Percentiles rank a stretch among this genome's conserved stretches.
These are phyloP conservation scores for Cutaneotrichosporon cutaneum DNA, from an alignment of 1,284 basidiomycete genomes.

Conservation along the genomic window DNA sequence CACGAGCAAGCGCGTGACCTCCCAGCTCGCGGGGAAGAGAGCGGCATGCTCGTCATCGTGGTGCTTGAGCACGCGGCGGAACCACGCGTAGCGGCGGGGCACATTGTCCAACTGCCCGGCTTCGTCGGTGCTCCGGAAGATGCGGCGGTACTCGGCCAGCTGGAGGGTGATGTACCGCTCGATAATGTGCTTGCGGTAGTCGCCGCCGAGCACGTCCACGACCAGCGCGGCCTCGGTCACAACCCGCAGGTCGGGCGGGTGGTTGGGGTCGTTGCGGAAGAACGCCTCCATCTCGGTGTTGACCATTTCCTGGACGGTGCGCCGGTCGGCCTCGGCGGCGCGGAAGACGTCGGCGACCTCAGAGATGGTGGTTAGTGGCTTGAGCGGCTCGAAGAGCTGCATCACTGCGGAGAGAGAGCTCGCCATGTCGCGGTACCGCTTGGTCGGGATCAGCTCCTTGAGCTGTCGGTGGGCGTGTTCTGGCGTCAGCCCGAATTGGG, in stretches of 20 bases:
- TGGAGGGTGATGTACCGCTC: slow-evolving; percentile 88
- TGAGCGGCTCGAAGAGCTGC: slow-evolving; percentile 75
- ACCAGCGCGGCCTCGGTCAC: slow-evolving; percentile 78
- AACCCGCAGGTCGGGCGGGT: slow-evolving; percentile 63
- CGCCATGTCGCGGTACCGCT: slow-evolving; percentile 77
- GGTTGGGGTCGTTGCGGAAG: slow-evolving; percentile 72
- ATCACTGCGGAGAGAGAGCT: slow-evolving; percentile 83
- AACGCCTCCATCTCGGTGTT: slow-evolving; percentile 86
- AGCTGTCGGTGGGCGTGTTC: slow-evolving; percentile 80
- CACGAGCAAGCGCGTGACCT: slow-evolving; percentile 72
- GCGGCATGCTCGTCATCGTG: slow-evolving; percentile 83
- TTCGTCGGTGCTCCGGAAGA: slow-evolving; percentile 88
- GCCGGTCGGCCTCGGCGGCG: slow-evolving; percentile 74
- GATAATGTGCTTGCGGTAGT: slow-evolving; percentile 69
- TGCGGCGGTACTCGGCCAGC: slow-evolving; percentile 92
- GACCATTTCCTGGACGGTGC: slow-evolving; percentile 69
- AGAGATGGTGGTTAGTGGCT: slow-evolving; percentile 69
- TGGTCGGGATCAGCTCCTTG: slow-evolving; percentile 71
- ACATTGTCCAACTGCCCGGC: slow-evolving; percentile 96
- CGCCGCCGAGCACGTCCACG: slow-evolving; percentile 79
- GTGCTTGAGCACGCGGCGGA: slow-evolving; percentile 79
- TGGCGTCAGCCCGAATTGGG: slow-evolving; percentile 44
- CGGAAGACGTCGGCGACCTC: slow-evolving; percentile 73
- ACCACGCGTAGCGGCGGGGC: slow-evolving; percentile 91
- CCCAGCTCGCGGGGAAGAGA: slow-evolving; percentile 80